Conservation (phyloP, 139 green algal genomes). For the Penium margaritaceum region DNA sequence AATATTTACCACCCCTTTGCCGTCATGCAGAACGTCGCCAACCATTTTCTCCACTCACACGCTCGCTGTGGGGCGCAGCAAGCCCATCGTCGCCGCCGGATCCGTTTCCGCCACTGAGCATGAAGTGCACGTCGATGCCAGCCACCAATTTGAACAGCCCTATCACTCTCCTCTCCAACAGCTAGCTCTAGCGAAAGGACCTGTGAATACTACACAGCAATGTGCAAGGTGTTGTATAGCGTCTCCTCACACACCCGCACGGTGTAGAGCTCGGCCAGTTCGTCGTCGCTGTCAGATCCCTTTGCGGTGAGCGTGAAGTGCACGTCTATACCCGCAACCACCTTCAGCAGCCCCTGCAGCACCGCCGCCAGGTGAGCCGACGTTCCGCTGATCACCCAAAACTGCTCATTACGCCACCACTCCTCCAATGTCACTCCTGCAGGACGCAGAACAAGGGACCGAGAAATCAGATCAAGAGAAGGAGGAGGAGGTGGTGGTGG, state of each 20-base stretch:
- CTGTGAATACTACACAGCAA: not conserved
- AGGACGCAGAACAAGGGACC: too few species aligned
- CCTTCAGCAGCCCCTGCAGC: slow-evolving; percentile 33
- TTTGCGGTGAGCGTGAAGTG: slow-evolving; percentile 35
- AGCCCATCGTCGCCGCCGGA: not conserved
- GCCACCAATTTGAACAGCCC: too few species aligned
- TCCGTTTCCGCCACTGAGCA: too few species aligned
- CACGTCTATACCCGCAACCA: slow-evolving; percentile 18
- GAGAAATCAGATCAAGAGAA: too few species aligned
- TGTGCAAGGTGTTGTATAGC: too few species aligned
- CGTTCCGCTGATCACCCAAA: slow-evolving; percentile 38
- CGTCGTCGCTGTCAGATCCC: slow-evolving; percentile 1
- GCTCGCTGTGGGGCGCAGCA: not conserved
- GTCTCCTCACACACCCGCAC: slow-evolving; percentile 4
- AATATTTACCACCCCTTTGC: too few species aligned
- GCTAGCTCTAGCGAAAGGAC: not conserved
- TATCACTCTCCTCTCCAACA: too few species aligned
- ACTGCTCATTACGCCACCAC: slow-evolving; percentile 43
- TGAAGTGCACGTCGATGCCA: too few species aligned
- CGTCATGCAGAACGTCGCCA: too few species aligned
- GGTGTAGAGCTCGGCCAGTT: slow-evolving; percentile 15
- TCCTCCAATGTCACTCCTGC: too few species aligned
- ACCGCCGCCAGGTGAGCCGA: slow-evolving; percentile 32
- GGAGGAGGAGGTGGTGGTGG: too few species aligned
- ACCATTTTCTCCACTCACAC: too few species aligned